phyloP scores from a whole-genome alignment of 441 rosid species.

The Mallotus japonicus region DNA sequence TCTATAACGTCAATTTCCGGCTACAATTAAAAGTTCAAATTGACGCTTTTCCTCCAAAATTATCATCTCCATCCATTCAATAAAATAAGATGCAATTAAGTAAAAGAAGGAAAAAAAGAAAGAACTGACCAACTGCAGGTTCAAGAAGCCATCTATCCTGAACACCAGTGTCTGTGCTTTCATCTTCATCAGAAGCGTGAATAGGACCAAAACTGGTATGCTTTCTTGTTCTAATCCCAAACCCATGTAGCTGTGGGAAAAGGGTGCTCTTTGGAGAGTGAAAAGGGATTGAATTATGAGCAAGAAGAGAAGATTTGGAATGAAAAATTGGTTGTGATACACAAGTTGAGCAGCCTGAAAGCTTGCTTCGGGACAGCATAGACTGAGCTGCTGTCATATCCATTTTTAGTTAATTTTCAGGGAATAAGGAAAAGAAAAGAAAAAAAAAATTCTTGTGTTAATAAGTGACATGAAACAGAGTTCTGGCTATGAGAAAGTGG shows the following conservation, averaged over 20 bases:
- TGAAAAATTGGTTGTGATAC: slow-evolving; percentile 32
- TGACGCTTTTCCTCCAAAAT: too few relatives aligned
- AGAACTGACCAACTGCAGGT: slow-evolving; percentile 57
- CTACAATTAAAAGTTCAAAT: too few relatives aligned
- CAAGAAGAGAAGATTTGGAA: slow-evolving; percentile 30
- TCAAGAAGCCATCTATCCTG: slow-evolving; percentile 71
- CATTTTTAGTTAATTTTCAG: slow-evolving; percentile 23
- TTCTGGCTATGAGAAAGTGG: not conserved
- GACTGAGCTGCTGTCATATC: slow-evolving; percentile 35
- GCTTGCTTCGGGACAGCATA: slow-evolving; percentile 31
- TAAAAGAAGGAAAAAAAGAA: too few relatives aligned
- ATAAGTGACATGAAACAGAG: not conserved
- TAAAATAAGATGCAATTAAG: too few relatives aligned
- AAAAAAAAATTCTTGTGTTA: not conserved
- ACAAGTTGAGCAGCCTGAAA: slow-evolving; percentile 29
- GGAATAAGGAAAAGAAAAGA: not conserved
- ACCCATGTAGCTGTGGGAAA: slow-evolving; percentile 20
- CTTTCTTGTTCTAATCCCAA: slow-evolving; percentile 31
- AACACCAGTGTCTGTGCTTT: slow-evolving; percentile 30
- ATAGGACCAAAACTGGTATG: slow-evolving; percentile 27
- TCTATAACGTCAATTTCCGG: too few relatives aligned
- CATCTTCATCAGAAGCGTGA: slow-evolving; percentile 44
- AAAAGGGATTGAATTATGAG: slow-evolving; percentile 30
- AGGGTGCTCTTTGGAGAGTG: slow-evolving; percentile 23
- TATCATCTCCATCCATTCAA: too few relatives aligned